Percentiles rank a stretch among this genome's conserved stretches.
These are phyloP conservation scores for Boechera divaricarpa DNA, from an alignment of 345 rosid species.

Conservation along the genomic window DNA sequence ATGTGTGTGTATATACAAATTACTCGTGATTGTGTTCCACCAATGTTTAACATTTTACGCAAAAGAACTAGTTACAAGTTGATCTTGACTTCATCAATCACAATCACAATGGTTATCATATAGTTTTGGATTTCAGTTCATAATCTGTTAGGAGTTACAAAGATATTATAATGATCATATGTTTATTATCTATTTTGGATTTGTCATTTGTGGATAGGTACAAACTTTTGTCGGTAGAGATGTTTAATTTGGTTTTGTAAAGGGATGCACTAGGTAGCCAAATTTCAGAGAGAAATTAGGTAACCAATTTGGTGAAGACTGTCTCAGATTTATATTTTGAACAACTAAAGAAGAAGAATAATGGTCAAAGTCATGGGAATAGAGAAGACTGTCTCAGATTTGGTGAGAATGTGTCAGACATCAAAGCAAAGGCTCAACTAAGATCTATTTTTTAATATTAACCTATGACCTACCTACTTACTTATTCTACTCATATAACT, in stretches of 20 bases:
- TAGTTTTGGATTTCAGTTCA: slow-evolving; percentile 2
- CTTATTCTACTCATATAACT: slow-evolving; percentile 1
- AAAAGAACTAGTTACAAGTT: background rate
- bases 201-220: background rate
- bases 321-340: background rate
- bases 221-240: background rate
- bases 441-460: slow-evolving; percentile 6
- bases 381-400: slow-evolving; percentile 43
- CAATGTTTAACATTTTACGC: background rate
- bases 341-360: slow-evolving; percentile 19
- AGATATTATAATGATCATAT: background rate
- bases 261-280: too few species aligned
- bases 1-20: background rate
- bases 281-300: too few species aligned
- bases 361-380: slow-evolving; percentile 28
- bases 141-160: background rate
- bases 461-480: slow-evolving; percentile 3
- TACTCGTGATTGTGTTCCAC: background rate
- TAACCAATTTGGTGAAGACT: too few species aligned
- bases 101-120: background rate
- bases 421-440: slow-evolving; percentile 35
- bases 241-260: background rate
- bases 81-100: background rate
- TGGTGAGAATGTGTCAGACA: slow-evolving; percentile 45
- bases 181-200: background rate